These are phyloP conservation scores for Aphanomyces euteiches DNA, from an alignment of 352 stramenopile genomes.

Conservation along the genomic window DNA sequence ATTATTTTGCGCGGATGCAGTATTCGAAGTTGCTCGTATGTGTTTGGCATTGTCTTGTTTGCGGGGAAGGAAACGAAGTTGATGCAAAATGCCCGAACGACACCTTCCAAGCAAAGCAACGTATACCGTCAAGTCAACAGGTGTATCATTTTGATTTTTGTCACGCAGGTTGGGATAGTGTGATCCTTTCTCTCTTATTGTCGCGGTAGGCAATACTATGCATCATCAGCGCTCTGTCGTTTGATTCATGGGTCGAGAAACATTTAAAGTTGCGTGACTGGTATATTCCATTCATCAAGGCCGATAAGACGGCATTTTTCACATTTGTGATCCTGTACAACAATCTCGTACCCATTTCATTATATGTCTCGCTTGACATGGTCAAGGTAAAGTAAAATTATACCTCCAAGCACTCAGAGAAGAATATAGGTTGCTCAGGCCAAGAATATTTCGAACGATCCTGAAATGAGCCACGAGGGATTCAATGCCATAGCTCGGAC, in stretches of 20 bases:
- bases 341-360: slow-evolving; percentile 94
- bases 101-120: slow-evolving; percentile 69
- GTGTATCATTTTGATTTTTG: slow-evolving; percentile 66
- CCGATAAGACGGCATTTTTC: slow-evolving; percentile 77
- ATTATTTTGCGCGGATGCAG: slow-evolving; percentile 91
- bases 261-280: slow-evolving; percentile 39
- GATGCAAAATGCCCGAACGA: slow-evolving; percentile 65
- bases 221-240: slow-evolving; percentile 56
- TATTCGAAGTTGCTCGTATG: slow-evolving; percentile 90
- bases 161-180: slow-evolving; percentile 40
- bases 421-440: slow-evolving; percentile 78
- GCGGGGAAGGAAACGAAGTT: slow-evolving; percentile 87
- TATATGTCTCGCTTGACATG: slow-evolving; percentile 95
- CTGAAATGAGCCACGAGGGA: slow-evolving; percentile 61
- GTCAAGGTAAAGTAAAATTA: slow-evolving; percentile 82
- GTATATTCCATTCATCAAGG: slow-evolving; percentile 29
- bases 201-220: slow-evolving; percentile 39
- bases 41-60: slow-evolving; percentile 80
- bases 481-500: slow-evolving; percentile 40
- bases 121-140: slow-evolving; percentile 66
- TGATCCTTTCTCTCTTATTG: not conserved
- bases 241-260: slow-evolving; percentile 4
- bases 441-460: slow-evolving; percentile 62
- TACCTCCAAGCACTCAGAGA: slow-evolving; percentile 83
- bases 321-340: slow-evolving; percentile 94